A percentile compares a stretch with the other conserved stretches of the same genome.
phyloP scores from a whole-genome alignment of 768 basidiomycete species.

The Tricholoma terreum region DNA sequence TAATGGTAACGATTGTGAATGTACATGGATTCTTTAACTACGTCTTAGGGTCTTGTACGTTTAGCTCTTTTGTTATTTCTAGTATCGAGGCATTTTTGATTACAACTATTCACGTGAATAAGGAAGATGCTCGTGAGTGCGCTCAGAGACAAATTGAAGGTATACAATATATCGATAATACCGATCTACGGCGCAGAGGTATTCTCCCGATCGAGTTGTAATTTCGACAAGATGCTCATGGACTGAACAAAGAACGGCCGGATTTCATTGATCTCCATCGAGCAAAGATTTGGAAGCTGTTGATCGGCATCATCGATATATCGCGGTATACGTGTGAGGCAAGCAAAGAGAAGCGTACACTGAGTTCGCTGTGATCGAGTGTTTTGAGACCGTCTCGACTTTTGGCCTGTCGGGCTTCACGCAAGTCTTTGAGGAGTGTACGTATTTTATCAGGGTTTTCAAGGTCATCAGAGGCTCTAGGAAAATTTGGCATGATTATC shows the following conservation, averaged over 20 bases:
- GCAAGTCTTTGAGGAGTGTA: conserved; percentile 87
- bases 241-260: conserved; percentile 83
- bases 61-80: too few species aligned
- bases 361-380: conserved; percentile 78
- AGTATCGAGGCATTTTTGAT: too few species aligned
- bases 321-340: neutral
- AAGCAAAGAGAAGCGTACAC: conserved; percentile 43
- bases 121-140: too few species aligned
- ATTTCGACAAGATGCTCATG: conserved; percentile 40
- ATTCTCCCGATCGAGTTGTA: conserved; percentile 43
- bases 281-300: conserved; percentile 80
- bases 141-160: neutral
- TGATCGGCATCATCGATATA: neutral
- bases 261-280: conserved; percentile 94
- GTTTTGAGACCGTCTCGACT: conserved; percentile 79
- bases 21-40: neutral
- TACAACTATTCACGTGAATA: too few species aligned
- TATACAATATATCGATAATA: neutral
- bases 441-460: conserved; percentile 81
- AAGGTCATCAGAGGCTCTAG: conserved; percentile 88
- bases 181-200: conserved; percentile 11
- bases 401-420: conserved; percentile 94
- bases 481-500: neutral
- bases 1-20: neutral
- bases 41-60: too few species aligned